Percentiles rank a stretch among this genome's conserved stretches.
Evolutionary conservation across 2,329 filamentous ascomycete genomes (phyloP).

Genomic region (Tolypocladium pustulatum): DNA sequence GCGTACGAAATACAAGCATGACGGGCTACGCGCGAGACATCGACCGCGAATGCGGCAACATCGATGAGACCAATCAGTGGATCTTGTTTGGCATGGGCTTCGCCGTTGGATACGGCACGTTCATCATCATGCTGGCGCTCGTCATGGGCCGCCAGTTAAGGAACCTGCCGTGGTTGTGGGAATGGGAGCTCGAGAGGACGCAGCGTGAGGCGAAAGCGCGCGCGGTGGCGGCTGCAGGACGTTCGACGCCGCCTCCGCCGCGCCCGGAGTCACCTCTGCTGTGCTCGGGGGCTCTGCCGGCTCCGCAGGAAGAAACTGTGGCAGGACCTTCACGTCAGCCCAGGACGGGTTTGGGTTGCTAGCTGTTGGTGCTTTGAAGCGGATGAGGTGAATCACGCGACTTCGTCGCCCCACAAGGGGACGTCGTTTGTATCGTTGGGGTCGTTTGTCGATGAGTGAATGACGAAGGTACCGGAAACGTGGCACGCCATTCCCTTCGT

Average conservation of each 20-base stretch:
- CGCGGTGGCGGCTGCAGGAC: neutral
- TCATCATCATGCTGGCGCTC: constrained; percentile 1
- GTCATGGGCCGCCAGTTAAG: constrained; percentile 2
- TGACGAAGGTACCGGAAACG: neutral
- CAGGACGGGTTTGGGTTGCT: neutral
- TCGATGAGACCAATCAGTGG: neutral
- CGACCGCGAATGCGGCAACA: neutral
- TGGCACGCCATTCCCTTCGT: neutral
- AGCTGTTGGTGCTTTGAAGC: too few relatives aligned
- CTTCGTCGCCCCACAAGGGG: neutral
- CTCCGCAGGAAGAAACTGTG: neutral
- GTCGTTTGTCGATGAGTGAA: neutral
- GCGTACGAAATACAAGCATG: neutral
- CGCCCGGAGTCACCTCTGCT: neutral
- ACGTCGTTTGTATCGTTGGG: neutral
- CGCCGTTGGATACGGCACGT: constrained; percentile 1
- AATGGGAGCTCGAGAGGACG: neutral
- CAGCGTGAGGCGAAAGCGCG: neutral
- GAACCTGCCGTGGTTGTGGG: constrained; percentile 4
- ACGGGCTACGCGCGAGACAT: neutral
- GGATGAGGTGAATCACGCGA: neutral
- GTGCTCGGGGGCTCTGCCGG: neutral
- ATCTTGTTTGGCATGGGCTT: constrained; percentile 1
- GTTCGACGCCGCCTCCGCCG: neutral
- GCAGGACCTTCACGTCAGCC: neutral